Conservation (phyloP, 495 filamentous ascomycete genomes). For the Trypethelium eluteriae region DNA sequence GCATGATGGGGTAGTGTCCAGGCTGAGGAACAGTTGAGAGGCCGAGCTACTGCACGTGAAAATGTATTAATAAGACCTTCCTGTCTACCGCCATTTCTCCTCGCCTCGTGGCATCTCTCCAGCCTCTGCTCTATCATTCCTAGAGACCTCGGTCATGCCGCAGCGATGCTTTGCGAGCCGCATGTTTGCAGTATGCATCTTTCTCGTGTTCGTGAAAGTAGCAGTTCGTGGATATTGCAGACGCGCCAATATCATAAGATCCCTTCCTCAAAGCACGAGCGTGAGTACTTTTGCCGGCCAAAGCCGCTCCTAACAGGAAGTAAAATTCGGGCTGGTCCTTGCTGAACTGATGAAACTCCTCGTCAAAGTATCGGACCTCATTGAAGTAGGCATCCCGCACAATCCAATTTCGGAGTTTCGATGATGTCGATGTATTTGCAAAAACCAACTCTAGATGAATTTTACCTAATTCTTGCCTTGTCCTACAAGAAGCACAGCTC, state of each 20-base stretch:
- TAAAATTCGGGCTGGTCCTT: background rate
- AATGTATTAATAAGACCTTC: no score
- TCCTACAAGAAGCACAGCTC: background rate
- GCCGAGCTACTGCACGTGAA: no score
- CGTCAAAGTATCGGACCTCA: background rate
- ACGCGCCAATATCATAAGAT: background rate
- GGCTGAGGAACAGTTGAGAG: no score
- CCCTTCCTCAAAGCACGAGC: background rate
- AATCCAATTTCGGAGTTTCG: background rate
- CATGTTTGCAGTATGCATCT: background rate
- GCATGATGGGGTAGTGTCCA: no score
- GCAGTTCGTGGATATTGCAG: background rate
- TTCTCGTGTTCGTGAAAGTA: background rate
- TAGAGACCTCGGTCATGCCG: no score
- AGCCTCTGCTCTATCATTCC: no score
- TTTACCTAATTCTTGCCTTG: background rate
- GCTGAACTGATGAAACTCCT: background rate
- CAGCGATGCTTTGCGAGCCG: no score
- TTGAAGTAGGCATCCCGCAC: background rate
- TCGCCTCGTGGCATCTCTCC: no score
- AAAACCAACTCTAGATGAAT: background rate
- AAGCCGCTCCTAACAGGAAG: background rate
- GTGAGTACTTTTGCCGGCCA: background rate
- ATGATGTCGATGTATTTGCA: background rate
- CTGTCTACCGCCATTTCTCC: no score